These are phyloP conservation scores for Leccinum pachyderme DNA, from an alignment of 1,284 basidiomycete species.

Conservation along the genomic window DNA sequence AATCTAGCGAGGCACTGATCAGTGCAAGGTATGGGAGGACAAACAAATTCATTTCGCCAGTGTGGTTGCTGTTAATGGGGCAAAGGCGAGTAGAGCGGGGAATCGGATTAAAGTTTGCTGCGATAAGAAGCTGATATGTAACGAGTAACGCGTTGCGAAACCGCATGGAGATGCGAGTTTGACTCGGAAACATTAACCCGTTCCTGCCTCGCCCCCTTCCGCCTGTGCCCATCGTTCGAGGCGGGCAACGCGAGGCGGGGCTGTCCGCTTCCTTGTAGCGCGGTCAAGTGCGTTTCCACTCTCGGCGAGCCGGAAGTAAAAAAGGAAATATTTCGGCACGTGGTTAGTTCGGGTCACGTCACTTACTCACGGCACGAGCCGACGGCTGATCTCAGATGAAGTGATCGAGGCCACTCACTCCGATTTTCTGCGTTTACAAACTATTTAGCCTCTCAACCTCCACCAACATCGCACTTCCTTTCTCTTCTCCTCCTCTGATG, in stretches of 20 bases:
- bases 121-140: slow-evolving; percentile 26
- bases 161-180: not conserved
- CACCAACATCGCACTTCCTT: slow-evolving; percentile 5
- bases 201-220: slow-evolving; percentile 3
- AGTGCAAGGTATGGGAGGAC: slow-evolving; percentile 10
- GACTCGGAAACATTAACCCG: not conserved
- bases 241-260: not conserved
- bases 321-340: slow-evolving; percentile 18
- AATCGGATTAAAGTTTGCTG: slow-evolving; percentile 23
- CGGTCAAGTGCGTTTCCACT: not conserved
- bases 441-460: slow-evolving; percentile 16
- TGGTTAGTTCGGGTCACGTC: slow-evolving; percentile 23
- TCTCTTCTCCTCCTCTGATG: slow-evolving; percentile 36
- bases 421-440: slow-evolving; percentile 20
- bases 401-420: slow-evolving; percentile 13
- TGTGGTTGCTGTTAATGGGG: slow-evolving; percentile 10
- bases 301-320: not conserved
- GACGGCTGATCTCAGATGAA: slow-evolving; percentile 32
- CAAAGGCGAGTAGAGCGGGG: slow-evolving; percentile 26
- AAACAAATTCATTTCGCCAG: slow-evolving; percentile 30
- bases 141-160: slow-evolving; percentile 11
- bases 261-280: too few relatives aligned
- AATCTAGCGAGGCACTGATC: slow-evolving; percentile 5
- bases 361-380: slow-evolving; percentile 19
- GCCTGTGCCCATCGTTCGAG: not conserved